Evolutionary conservation across 1,139 yeast genomes (phyloP), one percentile per base, ranked within the genome.

Genomic region (Taphrina sp.): DNA sequence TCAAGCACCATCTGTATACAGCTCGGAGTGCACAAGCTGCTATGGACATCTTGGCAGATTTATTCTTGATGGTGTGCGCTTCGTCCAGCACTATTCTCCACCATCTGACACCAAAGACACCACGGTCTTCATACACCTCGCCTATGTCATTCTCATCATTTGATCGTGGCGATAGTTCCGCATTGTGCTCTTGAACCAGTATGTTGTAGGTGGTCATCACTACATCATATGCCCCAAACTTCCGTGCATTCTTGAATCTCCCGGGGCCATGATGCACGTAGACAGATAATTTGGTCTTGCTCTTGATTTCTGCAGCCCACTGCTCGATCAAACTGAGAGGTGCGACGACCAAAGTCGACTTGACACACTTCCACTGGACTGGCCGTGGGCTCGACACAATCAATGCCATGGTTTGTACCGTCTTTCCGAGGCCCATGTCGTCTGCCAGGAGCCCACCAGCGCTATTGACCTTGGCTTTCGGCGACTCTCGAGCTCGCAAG

Each of bases 401-500:
- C 52, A 90, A 69, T 0, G 96, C 79, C 59, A 87, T 69, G 0
- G 95, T 81, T 0, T 95, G 85, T 19, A 89, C 84, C 0, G 97
- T 89, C 66, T 89, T 89, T 41, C 97, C 97, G 5, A 89, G 73
- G 0, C 97, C 97, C 97, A 89, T 89, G 39, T 89, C 97, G 70
- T 89, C 97, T 0, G 96, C 95, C n/a, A 90, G 72, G n/a, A 90
- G 85, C 0, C 97, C 97, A 22, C 97, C 96, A 41, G 81, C 74
- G 29, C 78, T 69, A 0, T 83, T 74, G 59, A 76, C 78, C 43
- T 65, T 64, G 52, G 39, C 24, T 29, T 29, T 28, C 5, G 66
- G 62, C 1, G 96, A 83, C 84, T 47, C 76, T 75, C 64, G 83
- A 88, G 57, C 85, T 67, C 4, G 77, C 57, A 56, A 65, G 74